A percentile compares a stretch with the other conserved stretches of the same genome.
Evolutionary conservation across 2,329 filamentous ascomycete species (phyloP).

Genomic region (Beauveria sp.): DNA sequence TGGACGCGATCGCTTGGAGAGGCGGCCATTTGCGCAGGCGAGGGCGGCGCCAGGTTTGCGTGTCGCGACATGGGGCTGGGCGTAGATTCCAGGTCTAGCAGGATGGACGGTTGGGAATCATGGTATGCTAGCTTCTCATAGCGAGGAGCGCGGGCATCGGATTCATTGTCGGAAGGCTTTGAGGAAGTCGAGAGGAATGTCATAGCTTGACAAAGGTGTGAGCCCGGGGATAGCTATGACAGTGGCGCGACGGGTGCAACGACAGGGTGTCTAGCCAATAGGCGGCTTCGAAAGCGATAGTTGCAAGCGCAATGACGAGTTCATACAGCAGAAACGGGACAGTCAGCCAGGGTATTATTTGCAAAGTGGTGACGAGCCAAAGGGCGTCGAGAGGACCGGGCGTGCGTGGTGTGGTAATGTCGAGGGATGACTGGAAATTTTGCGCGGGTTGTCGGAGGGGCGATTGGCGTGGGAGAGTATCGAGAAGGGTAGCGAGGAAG

Average conservation of each 20-base stretch:
- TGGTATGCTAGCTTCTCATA: not conserved
- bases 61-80: not conserved
- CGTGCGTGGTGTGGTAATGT: not conserved
- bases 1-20: not conserved
- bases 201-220: slow-evolving; percentile 3
- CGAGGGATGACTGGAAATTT: not conserved
- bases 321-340: not conserved
- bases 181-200: not conserved
- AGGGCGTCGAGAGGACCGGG: not conserved
- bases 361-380: not conserved
- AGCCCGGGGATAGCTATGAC: not conserved
- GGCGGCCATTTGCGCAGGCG: not conserved
- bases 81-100: not conserved
- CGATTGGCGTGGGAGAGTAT: not conserved
- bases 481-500: not conserved
- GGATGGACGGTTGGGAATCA: not conserved
- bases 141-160: not conserved
- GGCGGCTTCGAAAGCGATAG: not conserved
- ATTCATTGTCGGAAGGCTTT: not conserved
- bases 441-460: not conserved
- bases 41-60: not conserved
- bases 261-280: not conserved
- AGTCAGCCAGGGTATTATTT: too few species aligned
- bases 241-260: not conserved
- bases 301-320: not conserved